Evolutionary conservation across 306 rosid genomes (phyloP), one percentile per base, ranked within the genome.

Genomic region (Glycine latifolia): DNA sequence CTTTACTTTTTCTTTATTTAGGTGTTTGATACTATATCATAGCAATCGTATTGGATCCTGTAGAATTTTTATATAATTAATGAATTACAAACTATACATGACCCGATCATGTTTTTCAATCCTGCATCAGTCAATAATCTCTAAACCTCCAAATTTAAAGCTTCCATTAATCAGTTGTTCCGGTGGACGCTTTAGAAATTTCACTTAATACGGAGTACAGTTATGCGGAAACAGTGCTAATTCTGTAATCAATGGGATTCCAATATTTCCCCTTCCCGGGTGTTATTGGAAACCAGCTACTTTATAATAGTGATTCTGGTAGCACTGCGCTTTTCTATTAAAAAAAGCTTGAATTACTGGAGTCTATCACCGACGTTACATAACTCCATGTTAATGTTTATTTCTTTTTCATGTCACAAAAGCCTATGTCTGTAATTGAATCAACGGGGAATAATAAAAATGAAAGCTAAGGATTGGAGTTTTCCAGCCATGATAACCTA

Each of bases 401-500:
- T 26, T 26, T 26, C 1, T 26, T 26, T 26, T 26, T 26, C 31
- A 26, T 26, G 31, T 26, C 2, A 26, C 31, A 26, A 26, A 26
- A 26, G 31, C 31, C 31, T 26, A 26, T 26, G 31, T 26, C 31
- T 26, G 31, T 26, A 26, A 26, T 26, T 26, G 31, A 26, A 26
- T 26, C 31, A 26, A 26, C 2, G 31, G 31, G 31, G 31, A 35
- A 35, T 26, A 67, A 85, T 7, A 33, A 63, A 52, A 20, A 73
- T 1, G 31, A 26, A 61, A 71, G 60, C 55, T 35, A 53, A 56
- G 65, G 75, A 81, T 77, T 68, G 76, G 77, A 79, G 41, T 77
- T 39, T 84, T 63, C 52, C 80, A 43, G 46, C 87, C 92, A 89
- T 87, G 71, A 5, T 41, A 15, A 65, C 50, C 47, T 78, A 61